phyloP scores from a whole-genome alignment of 73 alveolate species.

The Stentor coeruleus region DNA sequence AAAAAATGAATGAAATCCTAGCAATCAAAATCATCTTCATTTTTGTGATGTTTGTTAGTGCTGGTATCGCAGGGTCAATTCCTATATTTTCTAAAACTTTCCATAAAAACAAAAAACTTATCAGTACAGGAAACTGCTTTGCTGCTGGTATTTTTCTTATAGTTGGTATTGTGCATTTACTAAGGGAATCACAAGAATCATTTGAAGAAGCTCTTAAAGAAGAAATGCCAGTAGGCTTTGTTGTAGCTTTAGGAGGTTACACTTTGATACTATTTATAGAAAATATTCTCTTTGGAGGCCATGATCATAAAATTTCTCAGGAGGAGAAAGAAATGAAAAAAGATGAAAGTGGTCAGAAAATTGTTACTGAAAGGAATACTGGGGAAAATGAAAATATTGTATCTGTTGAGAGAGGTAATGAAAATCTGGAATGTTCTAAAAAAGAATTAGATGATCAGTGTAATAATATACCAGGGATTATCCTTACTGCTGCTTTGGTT shows the following conservation, averaged over 20 bases:
- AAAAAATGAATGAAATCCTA: background rate
- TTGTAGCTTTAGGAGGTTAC: background rate
- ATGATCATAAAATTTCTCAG: background rate
- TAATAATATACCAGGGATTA: background rate
- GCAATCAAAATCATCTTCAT: background rate
- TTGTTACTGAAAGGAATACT: too few relatives aligned
- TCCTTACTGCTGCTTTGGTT: background rate
- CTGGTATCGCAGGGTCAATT: background rate
- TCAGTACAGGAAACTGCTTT: background rate
- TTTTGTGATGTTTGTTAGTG: background rate
- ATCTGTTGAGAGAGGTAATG: background rate
- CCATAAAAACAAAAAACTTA: background rate
- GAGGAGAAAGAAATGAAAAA: too few relatives aligned
- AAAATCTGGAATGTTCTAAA: background rate
- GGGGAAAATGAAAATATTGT: slow-evolving; percentile 2
- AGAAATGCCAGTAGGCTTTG: background rate
- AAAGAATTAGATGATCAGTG: too few relatives aligned
- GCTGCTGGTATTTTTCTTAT: background rate
- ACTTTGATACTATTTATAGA: background rate
- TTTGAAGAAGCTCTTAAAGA: background rate
- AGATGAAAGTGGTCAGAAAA: too few relatives aligned
- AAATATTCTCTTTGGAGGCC: background rate
- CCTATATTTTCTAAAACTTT: background rate
- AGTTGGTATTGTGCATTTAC: background rate
- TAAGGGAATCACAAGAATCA: background rate